Evolutionary conservation across 495 filamentous ascomycete genomes (phyloP).

Genomic region (Tuber melanosporum): DNA sequence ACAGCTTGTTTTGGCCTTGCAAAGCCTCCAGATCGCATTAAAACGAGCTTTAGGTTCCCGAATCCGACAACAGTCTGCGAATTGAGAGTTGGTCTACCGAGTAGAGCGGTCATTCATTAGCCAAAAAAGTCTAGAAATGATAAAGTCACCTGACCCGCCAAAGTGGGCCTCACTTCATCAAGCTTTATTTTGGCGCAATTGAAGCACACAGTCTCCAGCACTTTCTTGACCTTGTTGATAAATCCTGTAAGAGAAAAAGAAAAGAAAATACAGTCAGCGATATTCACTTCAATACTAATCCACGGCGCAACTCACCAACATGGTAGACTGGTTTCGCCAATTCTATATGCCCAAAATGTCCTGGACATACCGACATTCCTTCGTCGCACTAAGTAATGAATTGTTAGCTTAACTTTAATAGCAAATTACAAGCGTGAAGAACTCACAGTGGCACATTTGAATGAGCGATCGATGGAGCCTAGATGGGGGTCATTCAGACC

Average conservation of each 20-base stretch:
- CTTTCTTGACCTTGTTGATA: conserved; percentile 94
- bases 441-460: conserved; percentile 71
- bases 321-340: conserved; percentile 92
- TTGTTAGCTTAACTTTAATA: conserved; percentile 7
- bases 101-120: conserved; percentile 30
- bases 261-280: conserved; percentile 39
- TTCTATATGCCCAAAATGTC: conserved; percentile 97
- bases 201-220: conserved; percentile 95
- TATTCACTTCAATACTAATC: not conserved
- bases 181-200: conserved; percentile 93
- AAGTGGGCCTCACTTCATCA: conserved; percentile 82
- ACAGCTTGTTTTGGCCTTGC: conserved; percentile 78
- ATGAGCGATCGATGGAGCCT: conserved; percentile 87
- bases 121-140: conserved; percentile 33
- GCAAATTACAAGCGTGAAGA: not conserved
- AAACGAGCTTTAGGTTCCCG: conserved; percentile 92
- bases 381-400: conserved; percentile 59
- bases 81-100: conserved; percentile 70
- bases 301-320: conserved; percentile 51
- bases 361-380: conserved; percentile 87
- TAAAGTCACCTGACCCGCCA: conserved; percentile 43
- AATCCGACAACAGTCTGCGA: conserved; percentile 67
- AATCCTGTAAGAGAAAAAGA: conserved; percentile 56
- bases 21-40: conserved; percentile 76
- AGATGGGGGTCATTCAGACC: conserved; percentile 91